These are phyloP conservation scores for Incumbomyces lentus DNA, from an alignment of 2,329 filamentous ascomycete species.

Conservation along the genomic window DNA sequence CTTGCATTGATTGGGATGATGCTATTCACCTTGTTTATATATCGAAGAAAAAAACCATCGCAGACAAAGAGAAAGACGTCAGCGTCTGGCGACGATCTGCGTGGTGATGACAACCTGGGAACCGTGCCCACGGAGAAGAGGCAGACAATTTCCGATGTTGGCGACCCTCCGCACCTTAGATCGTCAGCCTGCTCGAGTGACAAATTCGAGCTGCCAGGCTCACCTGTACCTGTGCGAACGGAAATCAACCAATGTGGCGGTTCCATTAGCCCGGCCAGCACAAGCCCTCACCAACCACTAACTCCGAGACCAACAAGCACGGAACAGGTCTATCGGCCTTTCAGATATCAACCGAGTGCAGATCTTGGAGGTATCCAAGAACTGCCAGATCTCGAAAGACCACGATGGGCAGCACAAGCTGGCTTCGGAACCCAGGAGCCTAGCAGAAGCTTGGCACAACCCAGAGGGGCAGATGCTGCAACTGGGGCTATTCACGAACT, in stretches of 20 bases:
- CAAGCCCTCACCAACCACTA: not conserved
- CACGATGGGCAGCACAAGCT: conserved; percentile 1
- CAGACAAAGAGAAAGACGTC: not conserved
- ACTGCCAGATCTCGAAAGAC: conserved; percentile 8
- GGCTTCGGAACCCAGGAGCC: not conserved
- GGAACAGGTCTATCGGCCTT: conserved; percentile 9
- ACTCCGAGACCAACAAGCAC: not conserved
- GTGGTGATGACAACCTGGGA: not conserved
- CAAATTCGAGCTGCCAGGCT: conserved; percentile 16
- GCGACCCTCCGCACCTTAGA: conserved; percentile 10
- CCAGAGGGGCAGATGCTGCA: not conserved
- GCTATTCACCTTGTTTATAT: not conserved
- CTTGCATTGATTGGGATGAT: not conserved
- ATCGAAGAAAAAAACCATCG: not conserved
- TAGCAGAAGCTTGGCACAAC: not conserved
- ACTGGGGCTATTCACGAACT: not conserved
- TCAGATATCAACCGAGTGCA: conserved; percentile 7
- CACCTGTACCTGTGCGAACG: not conserved
- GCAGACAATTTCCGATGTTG: not conserved
- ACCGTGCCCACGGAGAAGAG: not conserved
- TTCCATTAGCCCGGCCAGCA: not conserved
- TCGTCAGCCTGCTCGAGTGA: conserved; percentile 16
- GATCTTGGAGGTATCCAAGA: conserved; percentile 15
- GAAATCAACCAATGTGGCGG: not conserved
- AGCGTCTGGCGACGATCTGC: not conserved